Conservation (phyloP, 768 basidiomycete genomes). For the Trametes sanguinea region DNA sequence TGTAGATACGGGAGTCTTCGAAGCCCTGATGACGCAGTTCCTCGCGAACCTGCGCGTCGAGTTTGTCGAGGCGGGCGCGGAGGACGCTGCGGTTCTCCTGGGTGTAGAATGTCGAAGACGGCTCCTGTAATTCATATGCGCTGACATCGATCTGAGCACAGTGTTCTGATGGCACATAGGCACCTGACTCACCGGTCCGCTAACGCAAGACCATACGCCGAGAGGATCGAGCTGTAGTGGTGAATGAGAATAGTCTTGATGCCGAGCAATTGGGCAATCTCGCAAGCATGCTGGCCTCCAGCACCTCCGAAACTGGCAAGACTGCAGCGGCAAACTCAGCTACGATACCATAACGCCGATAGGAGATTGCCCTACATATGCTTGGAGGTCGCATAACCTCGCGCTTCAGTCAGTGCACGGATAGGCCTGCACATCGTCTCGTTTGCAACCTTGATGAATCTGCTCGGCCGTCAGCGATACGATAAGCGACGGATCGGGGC, state of each 20-base stretch:
- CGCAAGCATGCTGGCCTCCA: slow-evolving; percentile 91
- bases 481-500: background rate
- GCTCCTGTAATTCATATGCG: slow-evolving; percentile 87
- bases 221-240: slow-evolving; percentile 89
- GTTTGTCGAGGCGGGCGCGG: slow-evolving; percentile 64
- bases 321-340: slow-evolving; percentile 38
- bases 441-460: slow-evolving; percentile 95
- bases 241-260: slow-evolving; percentile 89
- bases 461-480: slow-evolving; percentile 29
- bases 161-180: background rate
- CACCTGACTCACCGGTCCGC: slow-evolving; percentile 59
- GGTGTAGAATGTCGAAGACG: slow-evolving; percentile 79
- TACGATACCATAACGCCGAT: slow-evolving; percentile 1
- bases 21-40: slow-evolving; percentile 86
- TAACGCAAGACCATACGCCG: slow-evolving; percentile 91
- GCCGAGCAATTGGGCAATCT: slow-evolving; percentile 83
- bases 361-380: slow-evolving; percentile 50
- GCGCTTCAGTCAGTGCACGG: slow-evolving; percentile 85
- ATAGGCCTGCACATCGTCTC: slow-evolving; percentile 97
- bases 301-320: slow-evolving; percentile 88
- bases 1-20: slow-evolving; percentile 62
- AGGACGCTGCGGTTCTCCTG: slow-evolving; percentile 56
- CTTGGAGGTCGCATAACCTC: slow-evolving; percentile 79
- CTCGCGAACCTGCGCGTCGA: slow-evolving; percentile 58
- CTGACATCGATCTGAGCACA: slow-evolving; percentile 37